Evolutionary conservation across 768 basidiomycete genomes (phyloP), one percentile per base, ranked within the genome.

Genomic region (Tylopilus plumbeoviolaceoides): DNA sequence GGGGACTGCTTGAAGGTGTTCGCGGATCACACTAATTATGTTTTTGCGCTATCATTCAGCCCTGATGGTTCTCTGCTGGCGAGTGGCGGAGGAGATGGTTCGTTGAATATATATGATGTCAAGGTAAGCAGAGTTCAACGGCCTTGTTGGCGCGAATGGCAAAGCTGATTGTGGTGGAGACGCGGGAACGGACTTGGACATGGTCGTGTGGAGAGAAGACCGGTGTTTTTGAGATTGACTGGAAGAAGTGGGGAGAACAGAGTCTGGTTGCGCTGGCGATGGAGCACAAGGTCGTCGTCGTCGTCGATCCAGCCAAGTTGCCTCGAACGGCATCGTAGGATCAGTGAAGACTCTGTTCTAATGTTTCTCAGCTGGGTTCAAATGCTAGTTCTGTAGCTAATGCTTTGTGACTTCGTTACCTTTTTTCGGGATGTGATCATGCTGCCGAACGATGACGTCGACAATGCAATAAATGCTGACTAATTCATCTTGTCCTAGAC

Each of bases 81-180:
- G 3, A 88, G 88, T 14, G 91, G 88, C 1, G 81, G 87, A 53
- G 87, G 85, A 28, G 91, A 95, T 62, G 89, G 89, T 8, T 79
- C 80, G 73, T 60, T 94, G 50, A 75, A 84, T 59, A 72, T 95
- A 25, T 94, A 91, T 59, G 76, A 83, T 54, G 73, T 84, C 28
- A 72, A 79, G 72, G 90, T 88, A 59, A 47, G 78, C 83, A 58
- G 47, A 76, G 67, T n/a, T 18, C 30, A 8, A 30, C 10, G 28
- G 4, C 33, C 20, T 35, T 33, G 46, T 56, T 28, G n/a, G 23
- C 38, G 27, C 6, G 23, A 20, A 40, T 21, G 20, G 27, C 21
- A 41, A 18, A 31, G 40, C 51, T 65, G 25, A 62, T 54, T 44
- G 49, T 47, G 28, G 77, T 61, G 70, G 21, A 76, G 78, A 64